A percentile compares a stretch with the other conserved stretches of the same genome.
phyloP scores from a whole-genome alignment of 352 stramenopile species.

The Pythium volutum region DNA sequence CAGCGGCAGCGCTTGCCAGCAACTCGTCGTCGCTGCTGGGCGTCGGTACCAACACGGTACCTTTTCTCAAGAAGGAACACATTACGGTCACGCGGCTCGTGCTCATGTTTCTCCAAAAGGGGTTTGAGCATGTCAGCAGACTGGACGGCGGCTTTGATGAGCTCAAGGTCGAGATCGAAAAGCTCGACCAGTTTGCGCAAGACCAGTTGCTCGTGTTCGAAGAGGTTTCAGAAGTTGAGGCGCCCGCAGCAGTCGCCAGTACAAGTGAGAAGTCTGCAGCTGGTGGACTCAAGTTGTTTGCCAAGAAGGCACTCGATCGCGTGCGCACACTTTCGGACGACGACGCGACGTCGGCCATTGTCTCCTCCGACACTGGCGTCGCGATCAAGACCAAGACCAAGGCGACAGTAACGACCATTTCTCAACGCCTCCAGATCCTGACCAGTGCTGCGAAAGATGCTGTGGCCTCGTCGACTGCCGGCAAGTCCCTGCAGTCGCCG shows the following conservation, averaged over 20 bases:
- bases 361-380: background rate
- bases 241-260: background rate
- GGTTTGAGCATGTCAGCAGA: constrained; percentile 83
- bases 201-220: constrained; percentile 71
- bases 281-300: constrained; percentile 24
- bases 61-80: constrained; percentile 43
- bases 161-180: constrained; percentile 62
- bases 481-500: constrained; percentile 25
- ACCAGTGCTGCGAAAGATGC: constrained; percentile 70
- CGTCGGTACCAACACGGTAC: constrained; percentile 20
- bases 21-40: constrained; percentile 21
- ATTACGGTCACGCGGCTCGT: constrained; percentile 76
- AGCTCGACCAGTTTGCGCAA: constrained; percentile 58
- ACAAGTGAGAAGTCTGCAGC: constrained; percentile 8
- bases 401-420: constrained; percentile 47
- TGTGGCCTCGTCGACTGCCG: constrained; percentile 20
- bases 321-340: constrained; percentile 30
- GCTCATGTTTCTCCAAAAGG: constrained; percentile 85
- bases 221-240: background rate
- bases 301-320: constrained; percentile 24
- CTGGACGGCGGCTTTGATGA: constrained; percentile 81
- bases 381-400: constrained; percentile 27
- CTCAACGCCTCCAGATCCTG: constrained; percentile 59
- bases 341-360: constrained; percentile 19
- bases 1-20: constrained; percentile 1